Conservation (phyloP, 1,284 basidiomycete species). For the Fomes fomentarius region DNA sequence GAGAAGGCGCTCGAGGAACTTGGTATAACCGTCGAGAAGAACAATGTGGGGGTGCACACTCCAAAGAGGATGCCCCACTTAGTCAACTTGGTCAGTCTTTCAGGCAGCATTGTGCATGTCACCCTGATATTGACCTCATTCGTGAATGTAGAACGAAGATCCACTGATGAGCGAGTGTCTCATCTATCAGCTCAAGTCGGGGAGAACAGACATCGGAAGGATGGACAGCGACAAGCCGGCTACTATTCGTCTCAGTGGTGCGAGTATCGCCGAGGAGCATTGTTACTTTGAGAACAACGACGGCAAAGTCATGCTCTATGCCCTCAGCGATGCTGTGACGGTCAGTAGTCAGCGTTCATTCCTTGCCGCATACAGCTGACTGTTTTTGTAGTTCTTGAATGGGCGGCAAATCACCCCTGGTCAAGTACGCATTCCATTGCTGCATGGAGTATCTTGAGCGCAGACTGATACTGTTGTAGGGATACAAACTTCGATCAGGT, state of each 20-base stretch:
- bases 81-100: conserved; percentile 85
- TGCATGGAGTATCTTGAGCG: background rate
- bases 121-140: conserved; percentile 11
- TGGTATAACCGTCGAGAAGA: conserved; percentile 97
- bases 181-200: conserved; percentile 93
- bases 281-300: conserved; percentile 90
- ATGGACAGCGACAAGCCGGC: conserved; percentile 79
- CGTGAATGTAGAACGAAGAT: conserved; percentile 77
- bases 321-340: conserved; percentile 81
- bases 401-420: conserved; percentile 83
- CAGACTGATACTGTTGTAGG: conserved; percentile 43
- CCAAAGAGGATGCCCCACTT: conserved; percentile 99
- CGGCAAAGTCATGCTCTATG: conserved; percentile 83
- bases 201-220: conserved; percentile 81
- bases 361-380: conserved; percentile 15
- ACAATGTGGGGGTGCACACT: conserved; percentile 95
- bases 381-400: conserved; percentile 76
- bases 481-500: conserved; percentile 85
- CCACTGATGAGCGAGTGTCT: conserved; percentile 91
- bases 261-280: conserved; percentile 91
- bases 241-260: conserved; percentile 92
- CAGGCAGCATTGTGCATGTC: background rate
- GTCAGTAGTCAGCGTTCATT: conserved; percentile 42
- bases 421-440: conserved; percentile 52
- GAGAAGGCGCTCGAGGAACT: conserved; percentile 97